Evolutionary conservation across 345 rosid species (phyloP).

Genomic region (Balakata baccata): DNA sequence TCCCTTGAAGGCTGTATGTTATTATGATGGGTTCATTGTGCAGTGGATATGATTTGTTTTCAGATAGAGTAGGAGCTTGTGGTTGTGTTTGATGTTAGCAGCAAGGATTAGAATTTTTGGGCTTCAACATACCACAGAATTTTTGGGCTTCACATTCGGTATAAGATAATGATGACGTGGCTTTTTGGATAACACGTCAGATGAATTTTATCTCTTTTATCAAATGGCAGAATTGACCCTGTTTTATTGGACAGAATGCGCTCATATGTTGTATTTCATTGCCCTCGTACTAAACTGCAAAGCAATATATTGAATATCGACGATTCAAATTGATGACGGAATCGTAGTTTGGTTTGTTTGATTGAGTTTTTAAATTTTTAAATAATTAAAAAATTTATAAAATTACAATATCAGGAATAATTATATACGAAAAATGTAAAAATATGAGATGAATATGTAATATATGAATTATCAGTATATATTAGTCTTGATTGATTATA

Average conservation of each 20-base stretch:
- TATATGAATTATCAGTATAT: too few species aligned
- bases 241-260: neutral
- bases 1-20: neutral
- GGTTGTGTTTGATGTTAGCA: neutral
- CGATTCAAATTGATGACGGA: too few species aligned
- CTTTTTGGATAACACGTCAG: constrained; percentile 29
- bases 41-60: neutral
- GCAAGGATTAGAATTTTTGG: constrained; percentile 7
- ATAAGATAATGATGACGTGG: constrained; percentile 36
- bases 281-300: too few species aligned
- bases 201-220: constrained; percentile 21
- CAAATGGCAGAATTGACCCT: constrained; percentile 21
- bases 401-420: too few species aligned
- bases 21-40: neutral
- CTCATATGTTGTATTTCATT: neutral
- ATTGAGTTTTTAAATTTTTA: too few species aligned
- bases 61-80: constrained; percentile 6
- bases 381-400: too few species aligned
- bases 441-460: too few species aligned
- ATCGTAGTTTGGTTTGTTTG: too few species aligned
- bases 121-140: constrained; percentile 30
- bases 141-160: constrained; percentile 33
- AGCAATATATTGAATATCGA: too few species aligned
- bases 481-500: too few species aligned
- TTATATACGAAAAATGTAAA: too few species aligned